These are phyloP conservation scores for Tetragonia tetragonoides DNA, from an alignment of 148 eudicot genomes.

Conservation along the genomic window DNA sequence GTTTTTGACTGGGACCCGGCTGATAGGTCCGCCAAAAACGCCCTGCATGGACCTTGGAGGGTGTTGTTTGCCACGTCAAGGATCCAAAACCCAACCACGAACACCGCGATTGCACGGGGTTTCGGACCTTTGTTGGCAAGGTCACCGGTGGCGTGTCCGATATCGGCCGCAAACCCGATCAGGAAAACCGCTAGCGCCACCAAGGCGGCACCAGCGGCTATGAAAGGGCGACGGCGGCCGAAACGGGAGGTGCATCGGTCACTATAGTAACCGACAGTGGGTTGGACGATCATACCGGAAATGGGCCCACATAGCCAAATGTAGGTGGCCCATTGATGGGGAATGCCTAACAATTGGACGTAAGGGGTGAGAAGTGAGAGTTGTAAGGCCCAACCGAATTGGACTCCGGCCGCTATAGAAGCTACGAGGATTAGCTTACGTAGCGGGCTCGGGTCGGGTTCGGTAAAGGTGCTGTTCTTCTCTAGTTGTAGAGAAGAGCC, in stretches of 20 bases:
- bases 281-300: slow-evolving; percentile 55
- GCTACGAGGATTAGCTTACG: slow-evolving; percentile 40
- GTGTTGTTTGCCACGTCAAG: slow-evolving; percentile 58
- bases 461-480: slow-evolving; percentile 14
- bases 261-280: slow-evolving; percentile 47
- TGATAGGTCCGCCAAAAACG: slow-evolving; percentile 45
- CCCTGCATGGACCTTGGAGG: slow-evolving; percentile 57
- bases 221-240: slow-evolving; percentile 55
- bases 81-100: slow-evolving; percentile 58
- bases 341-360: slow-evolving; percentile 52
- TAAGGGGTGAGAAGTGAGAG: slow-evolving; percentile 53
- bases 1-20: slow-evolving; percentile 35
- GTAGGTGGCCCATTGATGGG: slow-evolving; percentile 47
- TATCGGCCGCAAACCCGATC: slow-evolving; percentile 56
- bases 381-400: slow-evolving; percentile 64
- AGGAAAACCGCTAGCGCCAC: slow-evolving; percentile 41
- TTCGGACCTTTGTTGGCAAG: slow-evolving; percentile 18
- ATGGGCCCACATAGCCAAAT: slow-evolving; percentile 63
- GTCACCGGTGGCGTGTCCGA: slow-evolving; percentile 44
- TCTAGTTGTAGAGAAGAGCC: slow-evolving; percentile 32
- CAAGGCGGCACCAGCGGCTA: slow-evolving; percentile 39
- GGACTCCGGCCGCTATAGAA: slow-evolving; percentile 55
- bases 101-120: slow-evolving; percentile 45
- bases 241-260: slow-evolving; percentile 47
- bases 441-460: slow-evolving; percentile 27